Percentiles rank a stretch among this genome's conserved stretches.
Evolutionary conservation across 768 basidiomycete genomes (phyloP).

Genomic region (Fomitopsis pulvina): DNA sequence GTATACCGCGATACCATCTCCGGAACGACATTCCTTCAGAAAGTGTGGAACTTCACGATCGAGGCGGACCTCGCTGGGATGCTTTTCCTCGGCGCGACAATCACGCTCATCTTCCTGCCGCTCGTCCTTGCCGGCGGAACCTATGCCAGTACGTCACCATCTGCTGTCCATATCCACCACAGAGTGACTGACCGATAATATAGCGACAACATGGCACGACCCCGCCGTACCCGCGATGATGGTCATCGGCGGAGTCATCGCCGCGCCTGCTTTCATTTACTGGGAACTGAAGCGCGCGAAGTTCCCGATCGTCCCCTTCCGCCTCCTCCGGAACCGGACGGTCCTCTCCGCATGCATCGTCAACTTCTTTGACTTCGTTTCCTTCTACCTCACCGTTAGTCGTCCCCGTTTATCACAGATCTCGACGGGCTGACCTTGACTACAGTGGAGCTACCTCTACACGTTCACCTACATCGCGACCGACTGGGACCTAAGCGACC

Average conservation of each 20-base stretch:
- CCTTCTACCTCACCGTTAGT: conserved; percentile 63
- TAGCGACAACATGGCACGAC: background rate
- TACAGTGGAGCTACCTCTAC: conserved; percentile 44
- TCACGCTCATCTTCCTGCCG: conserved; percentile 26
- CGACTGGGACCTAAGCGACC: background rate
- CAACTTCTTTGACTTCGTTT: conserved; percentile 29
- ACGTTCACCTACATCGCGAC: conserved; percentile 39
- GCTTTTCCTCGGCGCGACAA: conserved; percentile 22
- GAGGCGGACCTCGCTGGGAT: conserved; percentile 26
- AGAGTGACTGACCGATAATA: background rate
- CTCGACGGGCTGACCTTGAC: background rate
- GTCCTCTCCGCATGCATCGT: conserved; percentile 24
- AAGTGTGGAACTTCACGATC: conserved; percentile 18
- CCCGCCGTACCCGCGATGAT: conserved; percentile 22
- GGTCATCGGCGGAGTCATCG: conserved; percentile 23
- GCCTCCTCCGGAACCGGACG: conserved; percentile 27
- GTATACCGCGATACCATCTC: conserved; percentile 49
- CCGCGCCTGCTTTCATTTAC: conserved; percentile 21
- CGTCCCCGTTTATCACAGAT: background rate
- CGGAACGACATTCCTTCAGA: conserved; percentile 28
- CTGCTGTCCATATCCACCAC: no score
- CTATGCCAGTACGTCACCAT: conserved; percentile 25
- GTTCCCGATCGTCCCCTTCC: conserved; percentile 28
- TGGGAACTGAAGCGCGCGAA: conserved; percentile 29
- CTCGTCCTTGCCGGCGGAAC: conserved; percentile 24